Evolutionary conservation across 768 basidiomycete genomes (phyloP).

Genomic region (Rhodotorula sphaerocarpa): DNA sequence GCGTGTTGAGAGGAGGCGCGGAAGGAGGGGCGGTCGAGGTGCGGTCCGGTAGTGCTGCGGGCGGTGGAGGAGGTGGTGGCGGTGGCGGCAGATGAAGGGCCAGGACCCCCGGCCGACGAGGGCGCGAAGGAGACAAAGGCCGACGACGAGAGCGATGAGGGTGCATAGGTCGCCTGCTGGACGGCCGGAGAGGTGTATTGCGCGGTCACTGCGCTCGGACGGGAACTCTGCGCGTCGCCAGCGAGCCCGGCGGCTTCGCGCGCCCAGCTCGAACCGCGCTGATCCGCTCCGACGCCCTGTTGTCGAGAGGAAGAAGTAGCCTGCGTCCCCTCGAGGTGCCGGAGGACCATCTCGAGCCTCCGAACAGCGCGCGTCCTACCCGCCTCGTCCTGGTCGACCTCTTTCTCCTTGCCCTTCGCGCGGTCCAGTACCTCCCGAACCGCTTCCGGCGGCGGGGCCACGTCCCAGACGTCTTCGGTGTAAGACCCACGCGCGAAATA

Average conservation of each 20-base stretch:
- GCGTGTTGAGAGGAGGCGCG: not conserved
- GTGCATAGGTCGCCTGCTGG: not conserved
- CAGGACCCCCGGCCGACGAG: not conserved
- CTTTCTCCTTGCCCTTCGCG: not conserved
- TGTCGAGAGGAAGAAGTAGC: too few species aligned
- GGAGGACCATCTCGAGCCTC: slow-evolving; percentile 27
- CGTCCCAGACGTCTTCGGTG: slow-evolving; percentile 23
- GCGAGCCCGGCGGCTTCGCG: too few species aligned
- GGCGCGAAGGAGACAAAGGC: slow-evolving; percentile 1
- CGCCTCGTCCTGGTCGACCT: not conserved
- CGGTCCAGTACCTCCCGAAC: slow-evolving; percentile 6
- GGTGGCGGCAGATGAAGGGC: not conserved
- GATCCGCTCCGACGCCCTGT: too few species aligned
- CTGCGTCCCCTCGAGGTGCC: slow-evolving; percentile 12
- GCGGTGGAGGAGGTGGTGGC: not conserved
- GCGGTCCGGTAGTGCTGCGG: not conserved
- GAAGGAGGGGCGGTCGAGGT: too few species aligned
- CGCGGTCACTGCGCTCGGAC: too few species aligned
- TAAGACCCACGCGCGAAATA: slow-evolving; percentile 19
- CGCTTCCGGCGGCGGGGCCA: not conserved
- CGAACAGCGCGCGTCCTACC: slow-evolving; percentile 11
- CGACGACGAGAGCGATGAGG: not conserved
- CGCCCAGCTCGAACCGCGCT: too few species aligned
- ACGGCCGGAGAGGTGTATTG: not conserved
- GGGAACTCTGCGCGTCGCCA: too few species aligned